Evolutionary conservation across 1,284 basidiomycete species (phyloP), one percentile per base, ranked within the genome.

Genomic region (Vanrija humicola): DNA sequence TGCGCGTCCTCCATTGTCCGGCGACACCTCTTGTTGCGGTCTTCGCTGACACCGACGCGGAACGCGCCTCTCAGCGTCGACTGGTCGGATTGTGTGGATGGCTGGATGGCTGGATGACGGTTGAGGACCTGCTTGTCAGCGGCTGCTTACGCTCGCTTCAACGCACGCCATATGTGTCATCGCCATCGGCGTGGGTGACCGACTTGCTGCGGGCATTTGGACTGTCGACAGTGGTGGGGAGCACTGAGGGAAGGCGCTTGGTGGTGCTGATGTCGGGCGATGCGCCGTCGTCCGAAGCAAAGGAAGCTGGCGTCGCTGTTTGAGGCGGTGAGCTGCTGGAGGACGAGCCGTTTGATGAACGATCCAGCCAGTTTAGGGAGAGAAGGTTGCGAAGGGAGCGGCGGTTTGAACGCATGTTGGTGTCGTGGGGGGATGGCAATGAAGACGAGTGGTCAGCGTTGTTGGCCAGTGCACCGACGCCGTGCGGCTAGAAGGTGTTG

Each of bases 1-100:
- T 98, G 94, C 1, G 94, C 85, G 74, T 98, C 96, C 75, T 98
- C 96, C 96, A 98, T 98, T 38, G 88, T 90, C 60, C 95, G 81
- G 57, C 96, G 81, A 63, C 89, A 85, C 51, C 93, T 90, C 75
- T 88, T 90, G 65, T 83, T 83, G 46, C 78, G 70, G 77, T 97
- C 92, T 66, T 96, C 91, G 44, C 87, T 86, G 19, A 98, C 84
- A 19, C 95, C 96, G 46, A 98, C 85, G 62, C 87, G 69, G 69
- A 81, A 87, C 68, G 85, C 88, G 12, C 34, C 34, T 34, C 34
- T 34, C 34, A 15, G 14, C 34, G 34, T 15, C 34, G 34, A 34
- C 9, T 12, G 34, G 34, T 34, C 34, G 14, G 34, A 34, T 14
- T 34, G 34, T 34, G 34, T 34, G 9, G 34, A 34, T 16, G 51